phyloP scores from a whole-genome alignment of 1,284 basidiomycete genomes.

The Pseudozyma sp. region DNA sequence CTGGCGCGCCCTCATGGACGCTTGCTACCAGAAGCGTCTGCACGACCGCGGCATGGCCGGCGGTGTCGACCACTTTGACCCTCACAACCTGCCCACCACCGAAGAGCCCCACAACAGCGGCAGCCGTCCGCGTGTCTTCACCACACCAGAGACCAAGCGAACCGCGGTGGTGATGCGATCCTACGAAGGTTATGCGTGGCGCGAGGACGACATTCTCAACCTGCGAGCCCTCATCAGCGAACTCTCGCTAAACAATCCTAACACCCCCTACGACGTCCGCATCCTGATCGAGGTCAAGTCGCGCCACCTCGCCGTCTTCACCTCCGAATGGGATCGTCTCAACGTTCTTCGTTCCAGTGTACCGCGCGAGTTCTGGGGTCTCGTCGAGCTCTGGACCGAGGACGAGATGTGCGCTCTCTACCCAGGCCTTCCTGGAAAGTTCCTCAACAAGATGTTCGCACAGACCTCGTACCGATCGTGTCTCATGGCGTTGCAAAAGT shows the following conservation, averaged over 20 bases:
- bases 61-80: constrained; percentile 57
- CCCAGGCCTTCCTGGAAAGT: constrained; percentile 66
- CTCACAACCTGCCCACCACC: constrained; percentile 42
- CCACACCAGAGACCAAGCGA: constrained; percentile 64
- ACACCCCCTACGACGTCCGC: constrained; percentile 67
- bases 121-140: constrained; percentile 48
- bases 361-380: constrained; percentile 68
- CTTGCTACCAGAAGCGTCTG: constrained; percentile 63
- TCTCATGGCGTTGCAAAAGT: constrained; percentile 68
- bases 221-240: constrained; percentile 68
- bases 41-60: constrained; percentile 62
- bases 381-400: constrained; percentile 68
- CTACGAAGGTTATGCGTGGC: constrained; percentile 68
- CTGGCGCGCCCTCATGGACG: constrained; percentile 68
- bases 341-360: constrained; percentile 65
- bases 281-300: constrained; percentile 69
- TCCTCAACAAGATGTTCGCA: constrained; percentile 68
- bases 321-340: constrained; percentile 68
- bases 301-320: constrained; percentile 64
- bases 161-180: constrained; percentile 67
- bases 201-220: constrained; percentile 68
- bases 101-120: constrained; percentile 41
- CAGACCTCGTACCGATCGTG: constrained; percentile 68
- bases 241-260: constrained; percentile 68
- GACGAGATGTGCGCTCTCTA: constrained; percentile 68